Percentiles rank a stretch among this genome's conserved stretches.
Evolutionary conservation across 73 alveolate species (phyloP).

Genomic region (Paramecium biaurelia): DNA sequence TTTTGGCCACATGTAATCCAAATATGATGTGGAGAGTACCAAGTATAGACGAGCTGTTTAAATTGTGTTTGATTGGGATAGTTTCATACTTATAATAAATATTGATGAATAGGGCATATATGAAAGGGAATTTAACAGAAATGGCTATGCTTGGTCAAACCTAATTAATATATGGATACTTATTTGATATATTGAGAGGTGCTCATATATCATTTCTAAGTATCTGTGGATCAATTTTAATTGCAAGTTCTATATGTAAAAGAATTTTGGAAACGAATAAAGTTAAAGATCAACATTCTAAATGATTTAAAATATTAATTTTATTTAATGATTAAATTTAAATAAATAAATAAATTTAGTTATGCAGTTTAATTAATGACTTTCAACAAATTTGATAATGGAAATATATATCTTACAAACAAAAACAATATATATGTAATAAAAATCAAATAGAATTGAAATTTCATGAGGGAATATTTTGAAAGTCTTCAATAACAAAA

Average conservation of each 20-base stretch:
- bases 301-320: background rate
- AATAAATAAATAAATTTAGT: no score
- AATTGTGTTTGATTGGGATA: background rate
- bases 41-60: background rate
- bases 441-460: background rate
- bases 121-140: background rate
- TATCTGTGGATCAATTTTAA: background rate
- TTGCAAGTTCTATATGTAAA: background rate
- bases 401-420: background rate
- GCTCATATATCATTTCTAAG: background rate
- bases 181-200: slow-evolving; percentile 11
- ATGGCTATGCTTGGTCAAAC: slow-evolving; percentile 38
- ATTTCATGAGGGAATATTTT: background rate
- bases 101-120: slow-evolving; percentile 20
- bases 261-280: background rate
- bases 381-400: background rate
- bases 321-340: background rate
- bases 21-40: background rate
- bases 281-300: background rate
- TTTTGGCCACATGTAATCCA: background rate
- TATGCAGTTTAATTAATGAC: background rate
- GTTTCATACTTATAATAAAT: background rate
- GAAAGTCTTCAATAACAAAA: background rate
- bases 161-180: background rate
- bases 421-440: background rate